Percentiles rank a stretch among this genome's conserved stretches.
These are phyloP conservation scores for Gentiana dahurica DNA, from an alignment of 257 asterid genomes.

Conservation along the genomic window DNA sequence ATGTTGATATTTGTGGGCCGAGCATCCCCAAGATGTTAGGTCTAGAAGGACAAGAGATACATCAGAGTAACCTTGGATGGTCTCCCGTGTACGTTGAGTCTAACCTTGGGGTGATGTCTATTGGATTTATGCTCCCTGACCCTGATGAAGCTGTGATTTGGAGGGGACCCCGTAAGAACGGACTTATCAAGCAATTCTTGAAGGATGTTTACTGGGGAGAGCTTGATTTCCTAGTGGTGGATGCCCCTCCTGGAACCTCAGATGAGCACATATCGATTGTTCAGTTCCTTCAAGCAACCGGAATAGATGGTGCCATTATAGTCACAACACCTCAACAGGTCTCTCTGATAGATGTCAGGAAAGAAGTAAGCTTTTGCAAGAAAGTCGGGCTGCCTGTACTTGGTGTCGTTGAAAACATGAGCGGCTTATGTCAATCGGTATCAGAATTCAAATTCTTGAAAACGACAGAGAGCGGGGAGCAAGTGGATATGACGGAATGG, in stretches of 20 bases:
- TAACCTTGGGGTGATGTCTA: conserved; percentile 80
- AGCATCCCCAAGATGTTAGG: conserved; percentile 89
- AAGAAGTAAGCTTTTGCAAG: conserved; percentile 85
- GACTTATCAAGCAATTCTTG: conserved; percentile 64
- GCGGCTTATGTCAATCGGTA: conserved; percentile 64
- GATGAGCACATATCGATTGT: conserved; percentile 88
- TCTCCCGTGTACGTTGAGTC: conserved; percentile 81
- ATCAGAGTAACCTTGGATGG: conserved; percentile 82
- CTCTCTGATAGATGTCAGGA: conserved; percentile 79
- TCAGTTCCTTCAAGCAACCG: conserved; percentile 71
- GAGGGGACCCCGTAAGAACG: conserved; percentile 89
- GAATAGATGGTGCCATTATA: conserved; percentile 78
- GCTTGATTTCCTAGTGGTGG: conserved; percentile 82
- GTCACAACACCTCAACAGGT: conserved; percentile 96
- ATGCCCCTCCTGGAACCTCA: conserved; percentile 96
- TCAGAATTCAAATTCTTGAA: conserved; percentile 47
- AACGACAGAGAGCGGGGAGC: conserved; percentile 36
- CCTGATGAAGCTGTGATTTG: conserved; percentile 70
- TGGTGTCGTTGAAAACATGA: conserved; percentile 93
- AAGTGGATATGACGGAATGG: conserved; percentile 54
- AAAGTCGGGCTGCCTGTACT: conserved; percentile 65
- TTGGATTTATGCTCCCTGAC: conserved; percentile 49
- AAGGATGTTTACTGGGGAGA: conserved; percentile 89
- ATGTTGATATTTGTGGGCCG: conserved; percentile 88
- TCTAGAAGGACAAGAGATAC: conserved; percentile 69